A percentile compares a stretch with the other conserved stretches of the same genome.
Conservation (phyloP, 208 protist genomes). For the Trypanosomatidae sp. region DNA sequence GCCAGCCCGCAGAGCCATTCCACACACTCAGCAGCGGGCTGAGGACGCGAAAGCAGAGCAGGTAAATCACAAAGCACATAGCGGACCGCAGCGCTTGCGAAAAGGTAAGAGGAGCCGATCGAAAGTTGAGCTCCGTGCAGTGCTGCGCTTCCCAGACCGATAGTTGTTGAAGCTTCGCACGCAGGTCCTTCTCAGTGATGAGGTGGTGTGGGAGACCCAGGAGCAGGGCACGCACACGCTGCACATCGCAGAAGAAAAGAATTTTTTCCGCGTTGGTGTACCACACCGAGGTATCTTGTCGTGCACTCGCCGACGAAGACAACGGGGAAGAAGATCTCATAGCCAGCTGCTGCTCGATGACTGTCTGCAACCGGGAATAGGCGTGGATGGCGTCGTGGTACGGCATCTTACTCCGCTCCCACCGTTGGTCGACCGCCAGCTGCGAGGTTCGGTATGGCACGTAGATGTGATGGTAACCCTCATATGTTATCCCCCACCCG, state of each 20-base stretch:
- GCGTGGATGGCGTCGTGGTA: constrained; percentile 25
- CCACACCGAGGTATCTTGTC: constrained; percentile 16
- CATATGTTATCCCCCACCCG: constrained; percentile 29
- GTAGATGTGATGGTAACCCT: constrained; percentile 49
- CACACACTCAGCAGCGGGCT: constrained; percentile 20
- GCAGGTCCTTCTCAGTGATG: constrained; percentile 36
- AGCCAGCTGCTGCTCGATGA: constrained; percentile 19
- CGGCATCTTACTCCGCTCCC: constrained; percentile 13
- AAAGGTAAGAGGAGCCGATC: constrained; percentile 36
- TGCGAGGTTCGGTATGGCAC: constrained; percentile 21
- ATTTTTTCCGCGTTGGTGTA: constrained; percentile 49
- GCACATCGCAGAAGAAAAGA: constrained; percentile 62
- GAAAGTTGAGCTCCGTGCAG: constrained; percentile 67
- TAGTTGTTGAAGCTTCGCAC: constrained; percentile 30
- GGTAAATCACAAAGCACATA: constrained; percentile 45
- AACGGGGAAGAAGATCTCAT: neutral
- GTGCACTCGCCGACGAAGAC: neutral
- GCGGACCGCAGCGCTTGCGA: constrained; percentile 37
- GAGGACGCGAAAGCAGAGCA: constrained; percentile 43
- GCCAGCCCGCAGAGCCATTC: constrained; percentile 7
- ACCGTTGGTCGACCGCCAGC: constrained; percentile 9
- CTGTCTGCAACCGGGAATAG: constrained; percentile 19
- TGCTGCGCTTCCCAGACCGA: constrained; percentile 39
- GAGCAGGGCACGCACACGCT: constrained; percentile 38
- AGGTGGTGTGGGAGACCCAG: constrained; percentile 32